A percentile compares a stretch with the other conserved stretches of the same genome.
These are phyloP conservation scores for Haplosporangium gracile DNA, from an alignment of 192 early-diverging fungal genomes.

Conservation along the genomic window DNA sequence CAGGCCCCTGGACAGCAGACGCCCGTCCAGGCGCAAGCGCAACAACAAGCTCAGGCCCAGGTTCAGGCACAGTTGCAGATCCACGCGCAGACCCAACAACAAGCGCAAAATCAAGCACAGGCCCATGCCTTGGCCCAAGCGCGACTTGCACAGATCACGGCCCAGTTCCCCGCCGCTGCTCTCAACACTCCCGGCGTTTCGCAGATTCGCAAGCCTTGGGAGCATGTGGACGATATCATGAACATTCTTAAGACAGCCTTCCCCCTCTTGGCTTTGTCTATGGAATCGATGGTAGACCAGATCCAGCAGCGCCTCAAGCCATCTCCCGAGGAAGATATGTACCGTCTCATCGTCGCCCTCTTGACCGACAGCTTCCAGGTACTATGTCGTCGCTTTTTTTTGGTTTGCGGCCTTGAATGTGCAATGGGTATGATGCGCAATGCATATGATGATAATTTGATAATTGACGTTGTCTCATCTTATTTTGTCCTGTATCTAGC, in stretches of 20 bases:
- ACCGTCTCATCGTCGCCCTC: conserved; percentile 92
- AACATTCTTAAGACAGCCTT: conserved; percentile 94
- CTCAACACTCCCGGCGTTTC: conserved; percentile 40
- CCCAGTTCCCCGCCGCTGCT: conserved; percentile 40
- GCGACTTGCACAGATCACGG: conserved; percentile 39
- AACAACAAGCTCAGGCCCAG: conserved; percentile 61
- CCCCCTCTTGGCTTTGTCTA: conserved; percentile 92
- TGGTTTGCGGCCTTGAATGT: background rate
- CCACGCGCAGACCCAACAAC: conserved; percentile 58
- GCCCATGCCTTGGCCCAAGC: conserved; percentile 54
- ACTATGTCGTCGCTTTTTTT: conserved; percentile 7
- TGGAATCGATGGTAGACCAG: conserved; percentile 99
- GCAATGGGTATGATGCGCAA: no score
- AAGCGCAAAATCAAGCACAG: conserved; percentile 52
- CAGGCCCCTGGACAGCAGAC: conserved; percentile 22
- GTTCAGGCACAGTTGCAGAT: conserved; percentile 59
- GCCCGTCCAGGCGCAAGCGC: conserved; percentile 26
- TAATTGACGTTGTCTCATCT: background rate
- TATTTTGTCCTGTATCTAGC: conserved; percentile 51
- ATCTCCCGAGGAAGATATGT: conserved; percentile 97
- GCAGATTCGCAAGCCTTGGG: conserved; percentile 78
- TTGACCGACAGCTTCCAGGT: conserved; percentile 93
- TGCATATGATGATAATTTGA: background rate
- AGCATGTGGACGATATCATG: conserved; percentile 95
- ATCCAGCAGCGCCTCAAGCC: conserved; percentile 95